A percentile compares a stretch with the other conserved stretches of the same genome.
phyloP scores from a whole-genome alignment of 768 basidiomycete species.

The Hericium rajendrae region DNA sequence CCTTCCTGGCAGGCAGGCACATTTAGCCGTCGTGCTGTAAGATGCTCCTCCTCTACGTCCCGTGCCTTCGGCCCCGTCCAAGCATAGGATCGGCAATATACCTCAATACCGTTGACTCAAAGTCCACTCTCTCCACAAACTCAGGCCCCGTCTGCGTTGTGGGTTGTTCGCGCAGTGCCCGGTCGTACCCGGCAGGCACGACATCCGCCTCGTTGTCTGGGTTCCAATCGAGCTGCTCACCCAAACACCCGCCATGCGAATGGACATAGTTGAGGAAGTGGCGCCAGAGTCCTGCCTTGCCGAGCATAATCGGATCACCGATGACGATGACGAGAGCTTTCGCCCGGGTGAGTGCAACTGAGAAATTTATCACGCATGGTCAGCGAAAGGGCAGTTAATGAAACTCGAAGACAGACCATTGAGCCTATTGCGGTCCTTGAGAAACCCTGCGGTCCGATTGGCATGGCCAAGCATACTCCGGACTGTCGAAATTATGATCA shows the following conservation, averaged over 20 bases:
- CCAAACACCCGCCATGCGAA: conserved; percentile 42
- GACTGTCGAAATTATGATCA: conserved; percentile 30
- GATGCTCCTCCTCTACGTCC: too few relatives aligned
- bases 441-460: conserved; percentile 26
- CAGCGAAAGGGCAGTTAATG: background rate
- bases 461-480: conserved; percentile 18
- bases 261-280: conserved; percentile 50
- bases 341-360: conserved; percentile 60
- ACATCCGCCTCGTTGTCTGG: conserved; percentile 9
- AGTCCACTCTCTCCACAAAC: too few relatives aligned
- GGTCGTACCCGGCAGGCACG: too few relatives aligned
- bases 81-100: too few relatives aligned
- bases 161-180: too few relatives aligned
- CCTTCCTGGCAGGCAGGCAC: too few relatives aligned
- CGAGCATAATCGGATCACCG: conserved; percentile 49
- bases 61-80: too few relatives aligned
- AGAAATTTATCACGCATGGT: background rate
- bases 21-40: too few relatives aligned
- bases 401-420: conserved; percentile 22
- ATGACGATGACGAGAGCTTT: conserved; percentile 54
- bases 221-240: conserved; percentile 29
- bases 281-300: conserved; percentile 51
- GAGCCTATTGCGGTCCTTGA: conserved; percentile 26
- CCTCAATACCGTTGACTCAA: too few relatives aligned
- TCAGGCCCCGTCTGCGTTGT: too few relatives aligned